Base-by-base conservation (phyloP, 192 early-diverging fungal species). In the Umbelopsis isabellina region DNA sequence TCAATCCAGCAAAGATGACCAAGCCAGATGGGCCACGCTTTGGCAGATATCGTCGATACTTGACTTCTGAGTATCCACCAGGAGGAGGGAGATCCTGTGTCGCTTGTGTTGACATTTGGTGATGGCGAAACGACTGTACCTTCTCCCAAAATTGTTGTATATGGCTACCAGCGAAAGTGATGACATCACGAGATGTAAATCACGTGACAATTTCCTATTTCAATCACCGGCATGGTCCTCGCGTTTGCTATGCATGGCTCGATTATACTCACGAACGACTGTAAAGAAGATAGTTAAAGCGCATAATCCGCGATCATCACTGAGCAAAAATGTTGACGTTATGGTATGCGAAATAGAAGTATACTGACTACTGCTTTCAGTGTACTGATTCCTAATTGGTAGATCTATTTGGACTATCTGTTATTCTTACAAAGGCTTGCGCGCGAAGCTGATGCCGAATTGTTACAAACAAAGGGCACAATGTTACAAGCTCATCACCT, bases 11-110 rank as follows among this genome's bases (percentile, higher is more conserved):
- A 70, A 99, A 90, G 70, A 99, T 80, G 30, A 88, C 90, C 15
- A 91, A 52, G 25, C 97, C 97, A 20, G 93, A 95, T 16, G 97
- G 97, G 7, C 97, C 97, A 25, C 90, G 83, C 74, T 88, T 89
- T 44, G 97, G 96, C 23, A 97, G 72, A 69, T 93, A 90, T 23
- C 97, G 92, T 79, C 92, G 87, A 86, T 95, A 99, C 65, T 84
- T 83, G 74, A 99, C 88, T 50, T 92, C 86, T 47, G 93, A 84
- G 84, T 94, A 97, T n/a, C 91, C 91, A 68, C 89, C 91, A 37
- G 84, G 72, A 27, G 89, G 91, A 35, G 92, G 90, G 45, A 89
- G 75, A 76, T 95, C 94, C 83, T 94, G 92, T 46, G 66, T 66
- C 21, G 27, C 45, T 76, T 23, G 58, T 45, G 75, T 25, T 21